Evolutionary conservation across 1,284 basidiomycete species (phyloP), one percentile per base, ranked within the genome.

Genomic region (Pseudozyma tsukubaensis): DNA sequence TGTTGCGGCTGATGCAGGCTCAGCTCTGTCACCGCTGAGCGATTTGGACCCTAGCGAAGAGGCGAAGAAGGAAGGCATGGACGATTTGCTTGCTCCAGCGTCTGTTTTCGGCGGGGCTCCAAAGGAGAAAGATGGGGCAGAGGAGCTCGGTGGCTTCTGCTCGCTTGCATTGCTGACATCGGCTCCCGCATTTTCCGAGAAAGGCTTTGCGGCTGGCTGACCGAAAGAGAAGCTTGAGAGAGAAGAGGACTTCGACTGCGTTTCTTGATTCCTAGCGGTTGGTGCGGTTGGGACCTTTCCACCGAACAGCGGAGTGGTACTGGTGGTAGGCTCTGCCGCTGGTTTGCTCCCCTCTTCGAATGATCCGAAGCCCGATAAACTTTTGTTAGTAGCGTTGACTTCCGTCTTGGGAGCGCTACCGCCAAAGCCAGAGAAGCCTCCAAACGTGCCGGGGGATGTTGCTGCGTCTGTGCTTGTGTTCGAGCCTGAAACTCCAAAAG

Each of bases 191-290:
- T 21, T 18, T 5, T 18, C 47, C 14, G 50, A 39, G 5, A 34
- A 16, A 14, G 18, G 19, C 9, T 62, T 68, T 1, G 44, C 32
- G 14, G 39, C 32, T 19, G 67, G 49, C 18, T 51, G 56, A 34
- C 57, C 61, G 54, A 70, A 64, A 8, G 57, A 59, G 29, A 70
- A 70, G 61, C 61, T 57, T 14, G 67, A 39, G 8, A 52, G 52
- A 19, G 67, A 56, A 10, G 61, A 44, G 0, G 49, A 12, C 8
- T 56, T 60, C 4, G 53, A 8, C 36, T 64, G 37, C 39, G 44
- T 35, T 21, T 36, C 52, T n/a, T 54, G 19, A 29, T 29, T 29
- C 24, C 6, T 3, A 29, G 24, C 24, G 9, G 43, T 9, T 40
- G 13, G 37, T 2, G 57, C 40, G 0, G 36, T 40, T 12, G 39